Evolutionary conservation across 2,329 filamentous ascomycete species (phyloP), one percentile per base, ranked within the genome.

Genomic region (Alternaria metachromatica): DNA sequence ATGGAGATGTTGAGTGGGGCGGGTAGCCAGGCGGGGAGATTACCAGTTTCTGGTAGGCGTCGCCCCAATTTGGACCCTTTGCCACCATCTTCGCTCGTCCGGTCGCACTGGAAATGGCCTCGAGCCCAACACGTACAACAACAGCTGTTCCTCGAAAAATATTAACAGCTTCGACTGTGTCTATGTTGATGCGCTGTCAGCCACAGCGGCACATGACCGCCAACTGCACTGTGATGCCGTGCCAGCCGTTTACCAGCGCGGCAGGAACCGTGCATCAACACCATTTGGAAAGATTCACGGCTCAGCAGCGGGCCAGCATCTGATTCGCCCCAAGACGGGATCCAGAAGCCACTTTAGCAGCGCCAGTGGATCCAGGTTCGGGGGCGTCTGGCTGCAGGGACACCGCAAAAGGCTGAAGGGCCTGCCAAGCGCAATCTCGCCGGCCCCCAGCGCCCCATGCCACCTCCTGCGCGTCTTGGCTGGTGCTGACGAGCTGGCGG

Each of bases 361-460:
- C 53, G 60, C 60, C 62, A 37, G 55, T 63, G 56, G 61, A 67
- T 67, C 62, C 62, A 66, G 63, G 59, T 53, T 58, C 58, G 58
- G 58, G 58, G 37, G 62, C 62, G 63, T 54, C 53, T 33, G 59
- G 60, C 60, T 55, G 64, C 60, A 55, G 54, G 57, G 58, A 64
- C 61, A 63, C 65, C 53, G 64, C 63, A 60, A 66, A 64, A 53
- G 66, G 60, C 56, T 67, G 56, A 60, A 53, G 66, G 61, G 55
- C 49, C 62, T 62, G 72, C 71, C 69, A 74, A 73, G 71, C 58
- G 58, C 59, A 74, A 74, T 73, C 65, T 74, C 68, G 33, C 56
- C 55, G 60, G 60, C 73, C 68, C 25, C 56, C 55, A 57, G 60
- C 41, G 59, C 50, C 65, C 65, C 61, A 62, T 69, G 60, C 63